A percentile compares a stretch with the other conserved stretches of the same genome.
Evolutionary conservation across 225 moss, liverwort and hornwort species (phyloP).

Genomic region (Pleurozium schreberi): DNA sequence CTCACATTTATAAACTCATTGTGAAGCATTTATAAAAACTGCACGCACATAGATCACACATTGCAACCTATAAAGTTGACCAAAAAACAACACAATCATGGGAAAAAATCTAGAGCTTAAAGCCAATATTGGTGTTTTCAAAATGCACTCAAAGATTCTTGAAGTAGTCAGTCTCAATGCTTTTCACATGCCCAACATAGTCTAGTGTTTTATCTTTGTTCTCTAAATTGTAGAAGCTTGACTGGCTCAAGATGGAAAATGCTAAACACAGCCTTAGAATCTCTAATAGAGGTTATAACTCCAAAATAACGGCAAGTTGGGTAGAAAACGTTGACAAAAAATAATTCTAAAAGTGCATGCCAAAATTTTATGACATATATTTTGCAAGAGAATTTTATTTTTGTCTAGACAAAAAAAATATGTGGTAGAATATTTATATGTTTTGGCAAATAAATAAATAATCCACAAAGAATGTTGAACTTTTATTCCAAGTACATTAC

Average conservation of each 20-base stretch:
- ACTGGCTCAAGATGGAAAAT: background rate
- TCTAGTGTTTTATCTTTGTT: background rate
- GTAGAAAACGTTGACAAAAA: background rate
- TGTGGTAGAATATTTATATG: too few species aligned
- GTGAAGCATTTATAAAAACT: background rate
- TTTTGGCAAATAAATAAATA: background rate
- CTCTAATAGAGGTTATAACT: background rate
- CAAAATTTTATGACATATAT: background rate
- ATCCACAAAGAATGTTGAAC: too few species aligned
- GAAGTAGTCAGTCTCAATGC: background rate
- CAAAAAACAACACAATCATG: accelerated
- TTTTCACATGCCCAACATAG: background rate
- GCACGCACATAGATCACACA: accelerated
- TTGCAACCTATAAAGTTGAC: background rate
- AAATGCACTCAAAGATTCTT: background rate
- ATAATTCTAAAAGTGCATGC: background rate
- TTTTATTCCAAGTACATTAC: accelerated
- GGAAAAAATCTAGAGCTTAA: background rate
- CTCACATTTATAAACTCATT: background rate
- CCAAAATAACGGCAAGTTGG: accelerated
- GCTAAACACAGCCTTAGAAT: background rate
- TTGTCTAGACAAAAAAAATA: background rate
- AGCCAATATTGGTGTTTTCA: accelerated
- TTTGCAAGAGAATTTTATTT: background rate
- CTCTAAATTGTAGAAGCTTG: too few species aligned